Conservation (phyloP, 169 alveolate genomes). For the Plasmodium gaboni region DNA sequence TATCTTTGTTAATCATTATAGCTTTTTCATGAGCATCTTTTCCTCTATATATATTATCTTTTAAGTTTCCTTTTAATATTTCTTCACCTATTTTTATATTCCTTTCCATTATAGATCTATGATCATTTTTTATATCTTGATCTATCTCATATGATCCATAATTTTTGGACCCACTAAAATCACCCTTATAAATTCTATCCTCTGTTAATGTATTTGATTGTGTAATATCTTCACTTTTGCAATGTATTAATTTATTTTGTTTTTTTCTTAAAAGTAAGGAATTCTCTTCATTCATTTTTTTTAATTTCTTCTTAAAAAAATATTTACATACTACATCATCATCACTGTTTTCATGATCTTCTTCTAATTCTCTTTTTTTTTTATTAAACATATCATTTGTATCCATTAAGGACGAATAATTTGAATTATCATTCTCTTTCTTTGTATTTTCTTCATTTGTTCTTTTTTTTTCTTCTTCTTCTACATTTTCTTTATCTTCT, state of each 20-base stretch:
- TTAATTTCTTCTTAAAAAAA: conserved; percentile 64
- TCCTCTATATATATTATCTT: conserved; percentile 89
- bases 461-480: conserved; percentile 31
- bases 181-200: conserved; percentile 68
- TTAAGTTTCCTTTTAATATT: conserved; percentile 86
- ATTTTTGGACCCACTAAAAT: conserved; percentile 49
- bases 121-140: conserved; percentile 83
- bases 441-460: conserved; percentile 17
- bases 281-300: conserved; percentile 59
- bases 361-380: conserved; percentile 10
- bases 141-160: conserved; percentile 86
- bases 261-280: conserved; percentile 49
- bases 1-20: conserved; percentile 86
- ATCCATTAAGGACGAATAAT: neutral
- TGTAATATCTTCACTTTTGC: conserved; percentile 43
- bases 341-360: conserved; percentile 21
- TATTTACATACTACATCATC: conserved; percentile 71
- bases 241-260: conserved; percentile 42
- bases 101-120: conserved; percentile 89
- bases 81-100: conserved; percentile 87
- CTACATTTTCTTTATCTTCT: conserved; percentile 35
- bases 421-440: conserved; percentile 20
- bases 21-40: conserved; percentile 89
- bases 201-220: conserved; percentile 76
- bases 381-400: conserved; percentile 14